Conservation (phyloP, 345 rosid species). For the Eucalyptus pauciflora region DNA sequence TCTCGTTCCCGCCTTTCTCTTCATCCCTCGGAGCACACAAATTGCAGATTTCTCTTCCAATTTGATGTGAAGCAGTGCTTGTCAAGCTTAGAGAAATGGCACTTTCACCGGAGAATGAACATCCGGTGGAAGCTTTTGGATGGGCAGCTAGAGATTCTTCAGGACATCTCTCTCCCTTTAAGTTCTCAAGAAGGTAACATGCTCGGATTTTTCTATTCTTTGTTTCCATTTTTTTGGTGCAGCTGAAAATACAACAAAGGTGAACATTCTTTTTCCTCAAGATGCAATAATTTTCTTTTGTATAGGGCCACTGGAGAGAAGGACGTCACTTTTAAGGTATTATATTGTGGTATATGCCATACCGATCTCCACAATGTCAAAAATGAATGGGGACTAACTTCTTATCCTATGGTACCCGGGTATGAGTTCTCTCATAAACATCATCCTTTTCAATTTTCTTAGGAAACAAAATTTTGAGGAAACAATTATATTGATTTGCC, state of each 20-base stretch:
- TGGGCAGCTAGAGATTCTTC: slow-evolving; percentile 10
- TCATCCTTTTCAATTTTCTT: neutral
- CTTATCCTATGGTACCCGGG: slow-evolving; percentile 34
- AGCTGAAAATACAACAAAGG: neutral
- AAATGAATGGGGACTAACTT: slow-evolving; percentile 29
- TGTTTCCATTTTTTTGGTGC: neutral
- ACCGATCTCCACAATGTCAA: slow-evolving; percentile 17
- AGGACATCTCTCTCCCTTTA: neutral
- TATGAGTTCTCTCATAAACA: neutral
- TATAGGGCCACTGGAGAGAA: slow-evolving; percentile 8
- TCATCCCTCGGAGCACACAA: neutral
- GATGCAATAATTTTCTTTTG: neutral
- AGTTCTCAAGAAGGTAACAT: slow-evolving; percentile 6
- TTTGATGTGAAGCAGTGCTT: neutral
- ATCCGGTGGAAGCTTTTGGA: neutral
- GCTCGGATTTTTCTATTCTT: neutral
- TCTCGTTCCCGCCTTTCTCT: neutral
- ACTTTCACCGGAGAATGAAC: neutral
- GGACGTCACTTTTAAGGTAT: slow-evolving; percentile 20
- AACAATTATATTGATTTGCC: neutral
- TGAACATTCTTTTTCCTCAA: neutral
- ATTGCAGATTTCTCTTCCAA: neutral
- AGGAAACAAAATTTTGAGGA: neutral
- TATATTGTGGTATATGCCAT: slow-evolving; percentile 36
- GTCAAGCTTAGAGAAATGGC: neutral